These are phyloP conservation scores for Microbotryum saponariae DNA, from an alignment of 1,284 basidiomycete genomes.

Conservation along the genomic window DNA sequence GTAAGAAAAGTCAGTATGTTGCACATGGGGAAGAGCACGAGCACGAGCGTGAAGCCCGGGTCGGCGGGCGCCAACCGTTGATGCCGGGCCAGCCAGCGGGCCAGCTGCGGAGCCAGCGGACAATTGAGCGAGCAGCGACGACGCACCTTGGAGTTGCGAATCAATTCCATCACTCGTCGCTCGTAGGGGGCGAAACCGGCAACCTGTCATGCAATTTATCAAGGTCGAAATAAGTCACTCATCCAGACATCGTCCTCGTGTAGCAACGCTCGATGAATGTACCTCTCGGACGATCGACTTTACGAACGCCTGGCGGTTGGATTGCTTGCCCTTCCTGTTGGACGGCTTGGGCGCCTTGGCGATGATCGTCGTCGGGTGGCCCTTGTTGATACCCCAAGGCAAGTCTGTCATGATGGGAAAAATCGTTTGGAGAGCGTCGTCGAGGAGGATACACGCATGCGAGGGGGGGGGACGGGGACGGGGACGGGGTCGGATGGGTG, in stretches of 20 bases:
- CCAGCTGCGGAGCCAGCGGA: no score
- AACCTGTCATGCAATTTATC: conserved; percentile 31
- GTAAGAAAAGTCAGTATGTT: background rate
- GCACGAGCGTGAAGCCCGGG: no score
- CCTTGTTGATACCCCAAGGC: conserved; percentile 83
- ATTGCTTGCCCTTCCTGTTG: conserved; percentile 84
- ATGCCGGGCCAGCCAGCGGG: no score
- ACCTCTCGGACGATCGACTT: conserved; percentile 87
- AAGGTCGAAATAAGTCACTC: no score
- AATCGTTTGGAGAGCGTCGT: background rate
- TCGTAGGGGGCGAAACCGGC: conserved; percentile 98
- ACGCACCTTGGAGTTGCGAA: conserved; percentile 94
- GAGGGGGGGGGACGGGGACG: no score
- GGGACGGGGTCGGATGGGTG: no score
- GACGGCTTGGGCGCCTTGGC: conserved; percentile 70
- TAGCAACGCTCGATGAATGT: conserved; percentile 5
- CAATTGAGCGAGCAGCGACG: background rate
- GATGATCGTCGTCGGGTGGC: conserved; percentile 84
- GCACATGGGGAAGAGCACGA: conserved; percentile 1
- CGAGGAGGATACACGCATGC: background rate
- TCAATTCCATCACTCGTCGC: conserved; percentile 94
- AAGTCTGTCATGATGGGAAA: conserved; percentile 54
- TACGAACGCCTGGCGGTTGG: conserved; percentile 78
- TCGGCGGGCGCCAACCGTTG: no score
- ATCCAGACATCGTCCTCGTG: no score